Conservation (phyloP, 495 filamentous ascomycete genomes). For the Paragyromitra xinjiangensis region DNA sequence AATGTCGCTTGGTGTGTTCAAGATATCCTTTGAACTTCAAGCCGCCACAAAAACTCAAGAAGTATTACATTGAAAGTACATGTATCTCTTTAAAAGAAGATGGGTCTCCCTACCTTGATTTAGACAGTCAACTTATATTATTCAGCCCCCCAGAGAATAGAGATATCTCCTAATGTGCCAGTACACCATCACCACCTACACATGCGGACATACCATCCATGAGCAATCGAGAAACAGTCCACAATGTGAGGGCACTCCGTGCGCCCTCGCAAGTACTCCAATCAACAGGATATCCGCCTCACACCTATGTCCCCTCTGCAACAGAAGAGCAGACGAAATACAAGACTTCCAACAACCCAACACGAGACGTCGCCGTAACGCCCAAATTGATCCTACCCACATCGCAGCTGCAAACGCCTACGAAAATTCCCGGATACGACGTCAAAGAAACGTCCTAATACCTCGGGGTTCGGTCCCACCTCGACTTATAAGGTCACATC, state of each 20-base stretch:
- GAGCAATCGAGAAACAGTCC: neutral
- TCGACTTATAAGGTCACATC: neutral
- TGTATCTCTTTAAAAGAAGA: neutral
- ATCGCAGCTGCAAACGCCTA: neutral
- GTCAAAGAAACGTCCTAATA: neutral
- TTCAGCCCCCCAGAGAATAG: neutral
- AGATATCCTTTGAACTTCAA: neutral
- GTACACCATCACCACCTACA: constrained; percentile 5
- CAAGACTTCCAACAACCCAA: neutral
- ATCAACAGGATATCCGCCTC: neutral
- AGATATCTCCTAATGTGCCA: constrained; percentile 6
- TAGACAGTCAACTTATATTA: neutral
- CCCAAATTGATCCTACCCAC: neutral
- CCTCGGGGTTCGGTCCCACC: neutral
- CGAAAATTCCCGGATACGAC: neutral
- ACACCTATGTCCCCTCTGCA: constrained; percentile 5
- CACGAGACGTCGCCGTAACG: neutral
- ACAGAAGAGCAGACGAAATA: neutral
- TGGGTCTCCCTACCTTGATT: neutral
- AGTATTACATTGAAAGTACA: neutral
- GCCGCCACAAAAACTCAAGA: neutral
- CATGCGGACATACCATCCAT: constrained; percentile 5
- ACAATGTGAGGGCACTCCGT: neutral
- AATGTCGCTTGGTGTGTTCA: neutral
- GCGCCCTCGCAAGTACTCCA: neutral